Evolutionary conservation across 495 filamentous ascomycete species (phyloP).

Genomic region (Penicillium nucicola): DNA sequence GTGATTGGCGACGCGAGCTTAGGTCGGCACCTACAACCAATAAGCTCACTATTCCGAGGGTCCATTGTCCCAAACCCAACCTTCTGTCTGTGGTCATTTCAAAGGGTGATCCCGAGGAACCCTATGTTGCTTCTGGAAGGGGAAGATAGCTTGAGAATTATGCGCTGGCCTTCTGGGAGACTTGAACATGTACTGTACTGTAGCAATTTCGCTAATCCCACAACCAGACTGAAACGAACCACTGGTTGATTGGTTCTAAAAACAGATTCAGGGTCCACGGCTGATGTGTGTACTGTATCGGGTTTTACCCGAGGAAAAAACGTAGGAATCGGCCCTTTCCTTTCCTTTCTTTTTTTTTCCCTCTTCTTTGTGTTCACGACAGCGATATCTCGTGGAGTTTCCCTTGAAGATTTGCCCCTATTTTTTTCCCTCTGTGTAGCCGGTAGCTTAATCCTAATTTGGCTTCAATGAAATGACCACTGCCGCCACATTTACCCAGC

Average conservation of each 20-base stretch:
- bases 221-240: constrained; percentile 17
- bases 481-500: not conserved
- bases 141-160: not conserved
- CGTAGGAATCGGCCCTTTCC: not conserved
- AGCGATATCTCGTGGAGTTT: not conserved
- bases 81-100: constrained; percentile 24
- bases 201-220: constrained; percentile 6
- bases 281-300: constrained; percentile 17
- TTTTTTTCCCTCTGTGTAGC: constrained; percentile 6
- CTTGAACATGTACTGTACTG: too few relatives aligned
- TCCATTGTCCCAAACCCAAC: constrained; percentile 18
- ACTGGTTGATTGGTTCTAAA: constrained; percentile 26
- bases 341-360: not conserved
- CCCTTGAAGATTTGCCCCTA: too few relatives aligned
- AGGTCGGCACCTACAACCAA: constrained; percentile 23
- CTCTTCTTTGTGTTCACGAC: not conserved
- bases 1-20: constrained; percentile 25
- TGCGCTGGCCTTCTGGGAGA: constrained; percentile 5
- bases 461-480: not conserved
- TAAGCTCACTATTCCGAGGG: constrained; percentile 15
- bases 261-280: constrained; percentile 34
- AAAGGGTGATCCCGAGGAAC: constrained; percentile 20
- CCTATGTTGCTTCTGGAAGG: constrained; percentile 23
- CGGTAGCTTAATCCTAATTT: constrained; percentile 18
- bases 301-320: not conserved